Base-by-base conservation (phyloP, 495 filamentous ascomycete genomes). In the Amniculicola lignicola region DNA sequence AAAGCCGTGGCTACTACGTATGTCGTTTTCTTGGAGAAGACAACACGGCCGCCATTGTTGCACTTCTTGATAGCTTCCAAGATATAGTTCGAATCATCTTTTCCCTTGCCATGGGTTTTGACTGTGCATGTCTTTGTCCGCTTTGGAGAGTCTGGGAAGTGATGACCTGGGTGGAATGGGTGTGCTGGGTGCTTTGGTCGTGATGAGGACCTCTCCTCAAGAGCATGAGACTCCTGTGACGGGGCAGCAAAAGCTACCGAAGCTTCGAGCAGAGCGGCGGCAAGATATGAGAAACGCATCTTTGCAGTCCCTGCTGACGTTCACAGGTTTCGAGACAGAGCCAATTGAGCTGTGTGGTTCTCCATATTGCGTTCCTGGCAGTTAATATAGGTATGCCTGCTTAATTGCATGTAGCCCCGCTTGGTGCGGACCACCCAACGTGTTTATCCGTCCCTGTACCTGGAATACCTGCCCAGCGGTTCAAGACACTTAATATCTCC, bases 1-100 rank as follows among this genome's bases (percentile, higher is more conserved):
- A 87, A 64, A 4, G 84, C 84, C 4, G 78, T 86, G 3, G 81
- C 81, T 54, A 87, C 79, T 21, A 74, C 77, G 59, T 86, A 88
- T 3, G 72, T 62, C 52, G 67, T 72, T n/a, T 71, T 71, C 18
- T 67, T 64, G 18, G 76, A 72, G 58, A 87, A 87, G 7, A 87
- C 74, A 4, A 84, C 80, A 51, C 79, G 80, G 2, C 83, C 85
- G 15, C 83, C 85, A 65, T 83, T 71, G 63, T 88, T 87, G 68
- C 84, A 88, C 21, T 75, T 58, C 31, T 82, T 72, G 37, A 86
- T 63, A 3, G 84, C 82, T 0, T 72, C 62, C 2, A 87, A 68
- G 44, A 88, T 80, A 43, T 77, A 70, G 3, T 68, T 51, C 10
- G 84, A 79, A 53, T 86, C 84, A 51, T 88, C 83, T 19, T 44